Percentiles rank a stretch among this genome's conserved stretches.
These are phyloP conservation scores for Neonectria punicea DNA, from an alignment of 2,329 filamentous ascomycete genomes.

Conservation along the genomic window DNA sequence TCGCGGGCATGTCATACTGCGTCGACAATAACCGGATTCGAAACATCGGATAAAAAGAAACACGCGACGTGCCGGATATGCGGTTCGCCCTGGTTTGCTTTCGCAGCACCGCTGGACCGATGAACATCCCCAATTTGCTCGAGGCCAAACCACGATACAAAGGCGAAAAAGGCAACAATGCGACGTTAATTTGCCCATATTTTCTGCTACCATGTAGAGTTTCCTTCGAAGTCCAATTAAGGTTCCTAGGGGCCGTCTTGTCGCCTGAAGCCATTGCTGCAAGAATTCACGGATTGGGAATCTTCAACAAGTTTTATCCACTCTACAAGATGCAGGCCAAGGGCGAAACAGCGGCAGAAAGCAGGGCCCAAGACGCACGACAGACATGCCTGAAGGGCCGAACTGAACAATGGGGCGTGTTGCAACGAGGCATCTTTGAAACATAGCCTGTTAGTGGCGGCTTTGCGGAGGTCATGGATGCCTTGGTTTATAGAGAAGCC, in stretches of 20 bases:
- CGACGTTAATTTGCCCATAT: not conserved
- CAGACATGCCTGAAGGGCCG: constrained; percentile 21
- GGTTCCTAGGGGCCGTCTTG: constrained; percentile 28
- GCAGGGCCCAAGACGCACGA: constrained; percentile 12
- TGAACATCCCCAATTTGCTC: not conserved
- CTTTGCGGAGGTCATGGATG: not conserved
- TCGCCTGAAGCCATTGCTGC: constrained; percentile 30
- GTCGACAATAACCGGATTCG: not conserved
- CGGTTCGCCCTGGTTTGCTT: constrained; percentile 3
- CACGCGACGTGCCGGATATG: constrained; percentile 13
- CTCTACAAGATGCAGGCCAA: constrained; percentile 26
- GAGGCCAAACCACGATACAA: not conserved
- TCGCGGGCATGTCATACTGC: constrained; percentile 11
- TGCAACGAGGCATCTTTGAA: constrained; percentile 10
- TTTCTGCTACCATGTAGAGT: not conserved
- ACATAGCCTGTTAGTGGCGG: constrained; percentile 1
- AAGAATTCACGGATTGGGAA: constrained; percentile 36
- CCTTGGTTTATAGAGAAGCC: constrained; percentile 5
- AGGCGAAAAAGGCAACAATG: constrained; percentile 1
- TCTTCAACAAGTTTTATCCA: constrained; percentile 24
- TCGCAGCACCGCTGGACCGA: not conserved
- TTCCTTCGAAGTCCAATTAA: constrained; percentile 28
- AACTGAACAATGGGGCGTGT: not conserved
- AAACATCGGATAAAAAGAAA: constrained; percentile 1
- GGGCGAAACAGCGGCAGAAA: constrained; percentile 13